Evolutionary conservation across 495 filamentous ascomycete genomes (phyloP), one percentile per base, ranked within the genome.

Genomic region (Neurospora sp.): DNA sequence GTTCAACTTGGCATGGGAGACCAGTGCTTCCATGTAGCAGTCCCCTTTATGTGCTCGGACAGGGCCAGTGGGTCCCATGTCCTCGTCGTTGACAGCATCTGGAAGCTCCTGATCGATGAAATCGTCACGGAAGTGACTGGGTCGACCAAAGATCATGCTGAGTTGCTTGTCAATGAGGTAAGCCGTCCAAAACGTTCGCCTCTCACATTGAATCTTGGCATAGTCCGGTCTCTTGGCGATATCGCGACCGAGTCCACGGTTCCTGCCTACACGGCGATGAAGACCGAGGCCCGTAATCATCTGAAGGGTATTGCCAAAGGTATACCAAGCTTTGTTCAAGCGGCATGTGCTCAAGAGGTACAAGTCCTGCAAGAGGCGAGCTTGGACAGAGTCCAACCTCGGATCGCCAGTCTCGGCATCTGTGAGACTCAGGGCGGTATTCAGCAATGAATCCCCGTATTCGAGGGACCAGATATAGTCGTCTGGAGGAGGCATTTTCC

Each of bases 111-210:
- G 88, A 69, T 88, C 86, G 48, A 87, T 84, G 66, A 85, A 84
- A 42, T 87, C 86, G 39, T 86, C 84, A 75, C 84, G 84, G 19
- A 88, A 80, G n/a, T 86, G 72, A n/a, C 82, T 76, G 9, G 88
- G 88, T 17, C 87, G 77, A 2, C 88, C 88, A 70, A 87, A 84
- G 76, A 88, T 83, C 59, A 86, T 80, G 72, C 85, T 86, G n/a
- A 90, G 79, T 73, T 90, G 87, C 75, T 85, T 88, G 77, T 90
- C 88, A 17, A 90, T 74, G 36, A 85, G 84, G 74, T 87, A 88
- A 2, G 83, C 85, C 42, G 85, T 84, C 88, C 88, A 90, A 36
- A 90, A 88, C 6, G 86, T 85, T 5, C 88, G 85, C 72, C 87
- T 89, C n/a, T 74, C 75, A 71, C 80, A 79, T 36, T 82, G 79